Evolutionary conservation across 2,329 filamentous ascomycete genomes (phyloP).

Genomic region (Graphium sp.): DNA sequence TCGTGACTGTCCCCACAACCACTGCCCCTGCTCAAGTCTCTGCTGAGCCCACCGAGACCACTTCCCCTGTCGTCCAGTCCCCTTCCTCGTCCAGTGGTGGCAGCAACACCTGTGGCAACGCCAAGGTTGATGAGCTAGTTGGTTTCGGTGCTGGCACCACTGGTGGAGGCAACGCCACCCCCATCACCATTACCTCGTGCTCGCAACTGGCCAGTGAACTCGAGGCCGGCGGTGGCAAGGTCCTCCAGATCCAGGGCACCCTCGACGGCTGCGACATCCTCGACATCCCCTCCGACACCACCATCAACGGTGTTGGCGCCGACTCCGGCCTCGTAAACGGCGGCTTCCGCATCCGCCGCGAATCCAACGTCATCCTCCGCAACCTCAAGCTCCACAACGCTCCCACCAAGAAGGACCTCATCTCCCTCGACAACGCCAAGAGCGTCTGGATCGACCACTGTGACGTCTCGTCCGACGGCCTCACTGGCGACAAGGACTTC

Average conservation of each 20-base stretch:
- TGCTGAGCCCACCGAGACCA: neutral
- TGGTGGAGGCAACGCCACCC: slow-evolving; percentile 24
- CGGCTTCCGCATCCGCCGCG: slow-evolving; percentile 26
- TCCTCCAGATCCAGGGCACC: slow-evolving; percentile 26
- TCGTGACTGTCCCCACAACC: too few species aligned
- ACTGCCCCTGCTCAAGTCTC: neutral
- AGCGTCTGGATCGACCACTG: slow-evolving; percentile 31
- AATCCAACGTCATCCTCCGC: slow-evolving; percentile 36
- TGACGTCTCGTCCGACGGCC: slow-evolving; percentile 18
- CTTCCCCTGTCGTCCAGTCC: slow-evolving; percentile 2
- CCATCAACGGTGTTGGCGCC: slow-evolving; percentile 29
- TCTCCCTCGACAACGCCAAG: slow-evolving; percentile 26
- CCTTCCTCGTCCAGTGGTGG: too few species aligned
- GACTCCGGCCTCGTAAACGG: slow-evolving; percentile 24
- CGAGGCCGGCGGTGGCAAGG: slow-evolving; percentile 17
- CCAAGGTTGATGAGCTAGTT: slow-evolving; percentile 3
- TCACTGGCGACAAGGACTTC: slow-evolving; percentile 20
- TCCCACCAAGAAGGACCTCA: slow-evolving; percentile 27
- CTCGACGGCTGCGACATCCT: slow-evolving; percentile 23
- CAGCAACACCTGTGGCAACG: too few species aligned
- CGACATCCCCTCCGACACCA: slow-evolving; percentile 28
- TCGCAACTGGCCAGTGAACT: slow-evolving; percentile 19
- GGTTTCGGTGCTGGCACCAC: slow-evolving; percentile 21
- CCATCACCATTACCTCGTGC: slow-evolving; percentile 26
- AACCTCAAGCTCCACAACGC: slow-evolving; percentile 36